Percentiles rank a stretch among this genome's conserved stretches.
Evolutionary conservation across 2,329 filamentous ascomycete species (phyloP).

Genomic region (Phoma sp.): DNA sequence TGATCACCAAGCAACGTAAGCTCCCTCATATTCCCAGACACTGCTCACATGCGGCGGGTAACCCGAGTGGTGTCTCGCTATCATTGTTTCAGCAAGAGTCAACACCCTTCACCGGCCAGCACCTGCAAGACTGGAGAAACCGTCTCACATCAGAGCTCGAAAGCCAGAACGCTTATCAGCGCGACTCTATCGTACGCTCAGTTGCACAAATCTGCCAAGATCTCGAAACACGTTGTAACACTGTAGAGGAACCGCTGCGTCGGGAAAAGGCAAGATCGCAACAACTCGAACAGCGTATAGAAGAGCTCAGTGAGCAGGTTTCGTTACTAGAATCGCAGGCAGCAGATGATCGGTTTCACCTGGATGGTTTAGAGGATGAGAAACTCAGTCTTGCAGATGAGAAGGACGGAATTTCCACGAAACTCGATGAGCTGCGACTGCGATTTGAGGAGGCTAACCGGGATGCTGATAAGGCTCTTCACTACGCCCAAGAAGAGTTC

Average conservation of each 20-base stretch:
- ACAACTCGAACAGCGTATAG: conserved; percentile 42
- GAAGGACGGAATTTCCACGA: conserved; percentile 40
- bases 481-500: conserved; percentile 29
- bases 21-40: conserved; percentile 11
- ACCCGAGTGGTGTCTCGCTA: conserved; percentile 15
- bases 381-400: conserved; percentile 47
- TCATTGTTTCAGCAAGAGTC: conserved; percentile 49
- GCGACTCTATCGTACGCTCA: conserved; percentile 57
- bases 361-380: conserved; percentile 49
- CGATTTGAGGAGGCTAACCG: conserved; percentile 49
- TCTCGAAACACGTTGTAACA: conserved; percentile 63
- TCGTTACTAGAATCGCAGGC: conserved; percentile 40
- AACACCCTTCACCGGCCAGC: conserved; percentile 44
- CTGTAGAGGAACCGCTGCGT: conserved; percentile 62
- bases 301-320: conserved; percentile 45
- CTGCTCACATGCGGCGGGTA: conserved; percentile 28
- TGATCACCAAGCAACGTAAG: conserved; percentile 40
- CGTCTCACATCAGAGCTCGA: conserved; percentile 55
- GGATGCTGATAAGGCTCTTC: conserved; percentile 40
- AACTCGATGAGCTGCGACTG: conserved; percentile 41
- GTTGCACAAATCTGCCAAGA: conserved; percentile 63
- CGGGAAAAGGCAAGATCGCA: conserved; percentile 51
- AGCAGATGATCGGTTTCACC: conserved; percentile 33
- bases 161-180: conserved; percentile 48
- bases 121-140: conserved; percentile 58